These are phyloP conservation scores for Lolium perenne DNA, from an alignment of 176 grass and related monocot species.

Conservation along the genomic window DNA sequence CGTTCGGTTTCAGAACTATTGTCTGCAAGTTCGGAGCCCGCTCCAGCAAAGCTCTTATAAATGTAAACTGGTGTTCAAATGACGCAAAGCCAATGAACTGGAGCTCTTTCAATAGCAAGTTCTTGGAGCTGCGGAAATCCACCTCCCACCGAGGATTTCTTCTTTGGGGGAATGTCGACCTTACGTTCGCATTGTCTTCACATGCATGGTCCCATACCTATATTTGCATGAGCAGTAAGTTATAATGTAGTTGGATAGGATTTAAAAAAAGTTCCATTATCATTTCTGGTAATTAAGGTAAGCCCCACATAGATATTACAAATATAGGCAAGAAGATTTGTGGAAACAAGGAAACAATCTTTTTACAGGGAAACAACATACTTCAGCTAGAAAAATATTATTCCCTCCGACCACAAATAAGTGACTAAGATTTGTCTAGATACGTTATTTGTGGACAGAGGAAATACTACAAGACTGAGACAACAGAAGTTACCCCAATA, in stretches of 20 bases:
- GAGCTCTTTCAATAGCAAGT: constrained; percentile 21
- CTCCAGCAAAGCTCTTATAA: constrained; percentile 22
- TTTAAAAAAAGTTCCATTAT: background rate
- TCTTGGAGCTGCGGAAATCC: background rate
- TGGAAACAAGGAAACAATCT: too few relatives aligned
- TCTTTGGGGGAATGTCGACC: background rate
- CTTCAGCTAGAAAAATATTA: background rate
- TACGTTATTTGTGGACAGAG: too few relatives aligned
- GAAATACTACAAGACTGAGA: background rate
- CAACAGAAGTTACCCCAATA: background rate
- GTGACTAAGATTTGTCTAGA: too few relatives aligned
- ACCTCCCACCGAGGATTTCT: constrained; percentile 15
- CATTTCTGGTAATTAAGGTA: too few relatives aligned
- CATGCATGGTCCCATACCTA: background rate
- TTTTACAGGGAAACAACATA: too few relatives aligned
- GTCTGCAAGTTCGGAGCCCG: background rate
- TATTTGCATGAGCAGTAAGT: background rate
- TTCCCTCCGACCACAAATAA: too few relatives aligned
- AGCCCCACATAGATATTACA: too few relatives aligned
- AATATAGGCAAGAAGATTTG: too few relatives aligned
- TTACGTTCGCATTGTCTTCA: background rate
- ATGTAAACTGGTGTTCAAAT: constrained; percentile 12
- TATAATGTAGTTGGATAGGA: background rate
- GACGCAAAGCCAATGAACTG: constrained; percentile 30
- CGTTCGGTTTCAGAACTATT: background rate